Evolutionary conservation across 2,329 filamentous ascomycete genomes (phyloP).

Genomic region (Xylariaceae sp.): DNA sequence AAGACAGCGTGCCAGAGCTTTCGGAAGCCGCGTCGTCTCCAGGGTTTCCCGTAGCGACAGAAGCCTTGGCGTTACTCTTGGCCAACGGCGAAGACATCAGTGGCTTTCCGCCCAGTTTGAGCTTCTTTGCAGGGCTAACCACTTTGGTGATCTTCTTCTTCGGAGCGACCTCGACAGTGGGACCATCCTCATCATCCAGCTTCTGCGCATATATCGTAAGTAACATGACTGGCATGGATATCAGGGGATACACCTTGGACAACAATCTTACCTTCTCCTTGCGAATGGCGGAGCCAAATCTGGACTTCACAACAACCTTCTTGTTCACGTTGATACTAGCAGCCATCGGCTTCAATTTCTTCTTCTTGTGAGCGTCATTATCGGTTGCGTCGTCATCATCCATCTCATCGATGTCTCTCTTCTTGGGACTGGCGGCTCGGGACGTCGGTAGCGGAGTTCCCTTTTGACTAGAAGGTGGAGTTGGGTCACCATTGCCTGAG

Average conservation of each 20-base stretch:
- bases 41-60: slow-evolving; percentile 17
- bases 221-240: slow-evolving; percentile 42
- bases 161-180: slow-evolving; percentile 37
- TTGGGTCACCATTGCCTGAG: slow-evolving; percentile 46
- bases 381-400: slow-evolving; percentile 51
- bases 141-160: slow-evolving; percentile 41
- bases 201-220: slow-evolving; percentile 21
- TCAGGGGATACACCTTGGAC: slow-evolving; percentile 37
- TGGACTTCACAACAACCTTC: slow-evolving; percentile 53
- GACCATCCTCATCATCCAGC: slow-evolving; percentile 35
- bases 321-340: slow-evolving; percentile 42
- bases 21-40: slow-evolving; percentile 48
- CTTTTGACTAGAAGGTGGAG: slow-evolving; percentile 58
- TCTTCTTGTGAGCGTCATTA: slow-evolving; percentile 51
- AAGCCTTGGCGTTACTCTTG: slow-evolving; percentile 44
- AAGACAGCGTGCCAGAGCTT: slow-evolving; percentile 52
- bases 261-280: slow-evolving; percentile 51
- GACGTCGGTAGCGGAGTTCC: slow-evolving; percentile 54
- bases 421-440: slow-evolving; percentile 50
- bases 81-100: slow-evolving; percentile 43
- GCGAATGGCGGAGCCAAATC: slow-evolving; percentile 37
- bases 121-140: slow-evolving; percentile 41
- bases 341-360: slow-evolving; percentile 47
- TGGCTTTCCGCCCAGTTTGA: slow-evolving; percentile 43
- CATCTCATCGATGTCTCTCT: slow-evolving; percentile 50